A percentile compares a stretch with the other conserved stretches of the same genome.
Evolutionary conservation across 805 yeast species (phyloP).

Genomic region (Kodamaea laetipori): DNA sequence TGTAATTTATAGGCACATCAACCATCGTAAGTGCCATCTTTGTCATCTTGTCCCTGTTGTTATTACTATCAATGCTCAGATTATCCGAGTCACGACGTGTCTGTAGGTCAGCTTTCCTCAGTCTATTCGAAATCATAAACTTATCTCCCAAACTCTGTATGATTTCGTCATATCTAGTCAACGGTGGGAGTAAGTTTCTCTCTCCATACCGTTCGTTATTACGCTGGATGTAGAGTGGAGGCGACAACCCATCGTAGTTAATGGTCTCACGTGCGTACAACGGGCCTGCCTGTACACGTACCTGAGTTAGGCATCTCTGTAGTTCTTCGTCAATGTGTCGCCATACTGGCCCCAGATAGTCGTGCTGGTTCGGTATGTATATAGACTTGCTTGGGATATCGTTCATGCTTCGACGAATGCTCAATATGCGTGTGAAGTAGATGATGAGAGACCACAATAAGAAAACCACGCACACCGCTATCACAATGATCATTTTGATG

Average conservation of each 20-base stretch:
- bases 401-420: conserved; percentile 57
- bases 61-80: conserved; percentile 52
- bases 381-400: conserved; percentile 69
- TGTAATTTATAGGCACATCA: conserved; percentile 38
- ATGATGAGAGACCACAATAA: conserved; percentile 51
- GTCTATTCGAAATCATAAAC: conserved; percentile 33
- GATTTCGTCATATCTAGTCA: conserved; percentile 52
- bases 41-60: conserved; percentile 43
- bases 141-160: conserved; percentile 62
- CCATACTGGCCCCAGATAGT: conserved; percentile 40
- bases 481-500: conserved; percentile 77
- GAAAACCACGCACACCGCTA: conserved; percentile 67
- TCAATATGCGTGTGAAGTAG: conserved; percentile 60
- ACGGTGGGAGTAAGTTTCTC: conserved; percentile 29
- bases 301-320: conserved; percentile 29
- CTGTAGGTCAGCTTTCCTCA: conserved; percentile 1
- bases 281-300: conserved; percentile 40
- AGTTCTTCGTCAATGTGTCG: conserved; percentile 29
- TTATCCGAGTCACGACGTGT: conserved; percentile 21
- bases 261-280: conserved; percentile 28
- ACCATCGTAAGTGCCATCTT: conserved; percentile 38
- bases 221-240: conserved; percentile 43
- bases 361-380: conserved; percentile 67
- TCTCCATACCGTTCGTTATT: conserved; percentile 27
- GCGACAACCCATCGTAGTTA: conserved; percentile 43